These are phyloP conservation scores for Abortiporus biennis DNA, from an alignment of 1,284 basidiomycete species.

Conservation along the genomic window DNA sequence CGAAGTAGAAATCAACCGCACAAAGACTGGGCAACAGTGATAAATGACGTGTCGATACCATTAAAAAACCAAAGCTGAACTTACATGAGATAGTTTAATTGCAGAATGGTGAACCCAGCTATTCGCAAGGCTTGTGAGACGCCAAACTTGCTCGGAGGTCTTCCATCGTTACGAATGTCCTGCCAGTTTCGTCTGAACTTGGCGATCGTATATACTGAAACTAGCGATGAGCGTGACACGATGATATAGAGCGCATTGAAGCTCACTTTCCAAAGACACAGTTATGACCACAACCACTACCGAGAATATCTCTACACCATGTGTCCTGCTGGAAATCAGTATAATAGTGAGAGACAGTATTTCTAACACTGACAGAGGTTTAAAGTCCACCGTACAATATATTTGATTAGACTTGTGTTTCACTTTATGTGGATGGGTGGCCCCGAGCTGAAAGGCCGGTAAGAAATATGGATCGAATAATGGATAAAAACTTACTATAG, in stretches of 20 bases:
- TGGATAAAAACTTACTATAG: constrained; percentile 10
- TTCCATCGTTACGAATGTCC: constrained; percentile 2
- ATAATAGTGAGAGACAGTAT: too few species aligned
- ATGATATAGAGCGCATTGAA: not conserved
- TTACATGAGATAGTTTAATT: constrained; percentile 17
- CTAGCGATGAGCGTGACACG: too few species aligned
- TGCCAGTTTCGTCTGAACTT: constrained; percentile 11
- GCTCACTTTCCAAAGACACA: constrained; percentile 15
- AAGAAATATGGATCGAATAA: too few species aligned
- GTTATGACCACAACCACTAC: constrained; percentile 12
- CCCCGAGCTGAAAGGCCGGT: constrained; percentile 16
- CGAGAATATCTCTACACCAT: constrained; percentile 12
- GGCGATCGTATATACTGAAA: constrained; percentile 15
- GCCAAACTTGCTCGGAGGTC: constrained; percentile 5
- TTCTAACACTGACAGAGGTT: constrained; percentile 13
- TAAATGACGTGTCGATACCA: not conserved
- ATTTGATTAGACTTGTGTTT: constrained; percentile 13
- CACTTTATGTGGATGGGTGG: constrained; percentile 11
- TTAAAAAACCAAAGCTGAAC: constrained; percentile 1
- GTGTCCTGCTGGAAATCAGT: constrained; percentile 12
- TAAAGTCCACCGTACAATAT: constrained; percentile 15
- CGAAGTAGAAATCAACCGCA: constrained; percentile 12
- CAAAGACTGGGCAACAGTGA: constrained; percentile 9
- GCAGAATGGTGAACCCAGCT: constrained; percentile 15
- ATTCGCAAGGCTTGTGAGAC: constrained; percentile 13